Percentiles rank a stretch among this genome's conserved stretches.
phyloP scores from a whole-genome alignment of 192 early-diverging fungal genomes.

The Coemansia pectinata region DNA sequence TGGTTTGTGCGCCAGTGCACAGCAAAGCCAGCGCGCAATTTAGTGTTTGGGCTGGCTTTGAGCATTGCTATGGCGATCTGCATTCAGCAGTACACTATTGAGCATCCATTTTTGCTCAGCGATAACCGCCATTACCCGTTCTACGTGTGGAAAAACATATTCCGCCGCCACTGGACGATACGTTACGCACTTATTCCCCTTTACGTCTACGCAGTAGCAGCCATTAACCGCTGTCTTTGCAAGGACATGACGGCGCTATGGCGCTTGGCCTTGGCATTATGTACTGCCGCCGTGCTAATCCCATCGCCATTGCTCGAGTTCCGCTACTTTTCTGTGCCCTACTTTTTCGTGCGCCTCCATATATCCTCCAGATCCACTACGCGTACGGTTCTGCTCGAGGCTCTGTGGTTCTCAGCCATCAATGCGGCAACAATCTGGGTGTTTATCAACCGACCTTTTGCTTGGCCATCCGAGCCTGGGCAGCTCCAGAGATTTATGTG shows the following conservation, averaged over 20 bases:
- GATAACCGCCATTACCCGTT: slow-evolving; percentile 98
- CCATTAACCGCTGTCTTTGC: slow-evolving; percentile 33
- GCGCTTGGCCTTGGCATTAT: slow-evolving; percentile 56
- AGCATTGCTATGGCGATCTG: slow-evolving; percentile 33
- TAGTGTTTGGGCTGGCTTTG: neutral
- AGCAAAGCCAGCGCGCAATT: slow-evolving; percentile 7
- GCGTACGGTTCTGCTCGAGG: slow-evolving; percentile 38
- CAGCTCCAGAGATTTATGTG: slow-evolving; percentile 90
- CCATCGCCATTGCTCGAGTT: slow-evolving; percentile 95
- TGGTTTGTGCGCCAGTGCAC: slow-evolving; percentile 13
- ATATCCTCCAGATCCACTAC: slow-evolving; percentile 24
- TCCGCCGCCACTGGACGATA: slow-evolving; percentile 55
- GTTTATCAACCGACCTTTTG: slow-evolving; percentile 77
- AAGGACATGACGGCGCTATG: slow-evolving; percentile 56
- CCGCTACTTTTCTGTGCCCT: slow-evolving; percentile 93
- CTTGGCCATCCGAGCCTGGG: slow-evolving; percentile 70
- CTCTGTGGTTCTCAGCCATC: slow-evolving; percentile 57
- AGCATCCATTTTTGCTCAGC: slow-evolving; percentile 90
- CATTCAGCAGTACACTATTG: slow-evolving; percentile 64
- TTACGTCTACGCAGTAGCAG: slow-evolving; percentile 60
- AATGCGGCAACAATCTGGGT: slow-evolving; percentile 72
- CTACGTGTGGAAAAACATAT: slow-evolving; percentile 88
- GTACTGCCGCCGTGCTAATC: slow-evolving; percentile 67
- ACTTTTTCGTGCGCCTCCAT: slow-evolving; percentile 70
- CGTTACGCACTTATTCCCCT: slow-evolving; percentile 66